Base-by-base conservation (phyloP, 371 early-diverging fungal genomes). In the Amoeboaphelidium occidentale region DNA sequence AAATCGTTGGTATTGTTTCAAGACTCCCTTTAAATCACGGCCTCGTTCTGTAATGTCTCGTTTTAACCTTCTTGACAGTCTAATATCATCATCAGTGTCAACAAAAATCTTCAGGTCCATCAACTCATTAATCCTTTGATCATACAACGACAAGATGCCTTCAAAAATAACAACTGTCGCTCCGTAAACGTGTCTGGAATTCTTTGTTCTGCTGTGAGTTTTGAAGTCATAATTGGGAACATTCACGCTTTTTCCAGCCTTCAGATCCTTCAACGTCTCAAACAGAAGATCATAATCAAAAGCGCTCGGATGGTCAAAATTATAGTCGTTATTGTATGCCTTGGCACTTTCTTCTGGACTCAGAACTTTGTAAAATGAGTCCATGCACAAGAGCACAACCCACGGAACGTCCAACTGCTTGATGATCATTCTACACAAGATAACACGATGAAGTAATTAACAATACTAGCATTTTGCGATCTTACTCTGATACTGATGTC, bases 31-130 rank as follows among this genome's bases (percentile, higher is more conserved):
- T 10, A 79, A 62, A 51, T 83, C 84, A 45, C 89, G 78, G 17
- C 81, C 87, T 45, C 92, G 73, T 59, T 85, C 82, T 20, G 78
- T 69, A 46, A 82, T 83, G 59, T 92, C 90, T 44, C 90, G 76
- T 61, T 76, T 79, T 54, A 88, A 63, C 61, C 87, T 67, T 53
- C 86, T 66, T 13, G 83, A 86, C 48, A 90, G 66, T 32, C 90
- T 74, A 51, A 90, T 75, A 56, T 92, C 93, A 27, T 76, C 70
- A 60, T 90, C 93, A 0, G 90, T 86, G 55, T 92, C 93, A 2
- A 92, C 89, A 74, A 88, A 92, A 14, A 86, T 65, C 77, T 79
- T 87, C 53, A 92, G 59, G 61, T 90, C 85, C 87, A 90, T 79
- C 61, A 86, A 62, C 24, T 76, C 71, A 4, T 72, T 61, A 6